Evolutionary conservation across 2,329 filamentous ascomycete species (phyloP), one percentile per base, ranked within the genome.

Genomic region (Aureobasidium mangrovei): DNA sequence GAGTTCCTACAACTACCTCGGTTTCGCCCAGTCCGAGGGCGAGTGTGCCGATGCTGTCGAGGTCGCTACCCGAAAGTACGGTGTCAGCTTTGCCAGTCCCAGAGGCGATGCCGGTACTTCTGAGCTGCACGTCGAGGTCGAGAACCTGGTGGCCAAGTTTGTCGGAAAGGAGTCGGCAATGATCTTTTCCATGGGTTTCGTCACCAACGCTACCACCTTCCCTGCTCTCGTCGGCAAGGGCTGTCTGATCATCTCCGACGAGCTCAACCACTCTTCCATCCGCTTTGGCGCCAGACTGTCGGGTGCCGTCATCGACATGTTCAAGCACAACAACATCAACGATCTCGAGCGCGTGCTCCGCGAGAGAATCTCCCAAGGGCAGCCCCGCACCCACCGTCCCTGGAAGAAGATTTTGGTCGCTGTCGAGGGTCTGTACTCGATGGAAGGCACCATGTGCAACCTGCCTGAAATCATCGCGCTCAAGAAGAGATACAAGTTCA

Each of bases 341-440:
- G 85, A 94, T 62, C 78, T 98, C 18, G 93, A 98, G 73, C 81
- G 81, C 57, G 83, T 86, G 62, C 81, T 98, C 5, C 86, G 93
- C 40, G 91, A 97, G 67, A 86, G 84, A 60, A 97, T 98, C 67
- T 91, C 91, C 10, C 91, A 97, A 72, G 93, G 93, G 42, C 93
- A 98, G 68, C 93, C 93, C 52, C 86, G 93, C 61, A 98, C 91
- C n/a, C 93, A 98, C 71, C 86, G 93, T 31, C 93, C 93, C 1
- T 98, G 93, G 93, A 96, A 95, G 79, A 98, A 97, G 82, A 97
- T 98, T 57, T 71, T 98, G 49, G 88, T 98, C 42, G 91, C 91
- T 36, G 88, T 98, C 36, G 93, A 98, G 70, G 93, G 93, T 62
- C 80, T 98, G 24, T 98, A 98, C 77, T 97, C 91, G 1, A 98